A percentile compares a stretch with the other conserved stretches of the same genome.
Conservation (phyloP, 2,329 filamentous ascomycete genomes). For the Fusarium caatingaense region DNA sequence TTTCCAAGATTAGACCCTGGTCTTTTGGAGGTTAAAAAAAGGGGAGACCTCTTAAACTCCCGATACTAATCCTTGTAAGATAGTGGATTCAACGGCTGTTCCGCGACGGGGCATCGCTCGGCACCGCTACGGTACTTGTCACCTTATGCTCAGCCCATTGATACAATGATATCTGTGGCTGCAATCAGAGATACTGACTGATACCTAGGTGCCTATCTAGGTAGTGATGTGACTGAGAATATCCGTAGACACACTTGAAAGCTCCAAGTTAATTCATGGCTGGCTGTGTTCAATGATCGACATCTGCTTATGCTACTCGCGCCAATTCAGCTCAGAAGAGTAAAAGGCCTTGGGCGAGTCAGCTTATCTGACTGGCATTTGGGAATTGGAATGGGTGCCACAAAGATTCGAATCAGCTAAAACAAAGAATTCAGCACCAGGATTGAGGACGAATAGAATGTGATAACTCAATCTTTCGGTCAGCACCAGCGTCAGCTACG, state of each 20-base stretch:
- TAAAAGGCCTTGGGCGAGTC: conserved; percentile 37
- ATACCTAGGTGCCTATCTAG: not conserved
- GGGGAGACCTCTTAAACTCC: conserved; percentile 12
- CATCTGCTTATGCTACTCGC: conserved; percentile 1
- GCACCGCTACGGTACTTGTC: conserved; percentile 45
- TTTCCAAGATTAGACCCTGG: not conserved
- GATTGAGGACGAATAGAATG: not conserved
- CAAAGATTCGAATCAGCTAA: not conserved
- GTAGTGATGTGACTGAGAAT: not conserved
- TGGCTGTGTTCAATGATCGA: conserved; percentile 3
- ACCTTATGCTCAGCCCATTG: conserved; percentile 40
- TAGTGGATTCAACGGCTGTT: conserved; percentile 34
- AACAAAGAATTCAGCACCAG: not conserved
- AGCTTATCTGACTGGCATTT: conserved; percentile 41
- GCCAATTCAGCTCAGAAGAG: conserved; percentile 24
- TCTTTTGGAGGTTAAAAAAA: conserved; percentile 14
- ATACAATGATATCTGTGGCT: conserved; percentile 17
- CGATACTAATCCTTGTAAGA: conserved; percentile 18
- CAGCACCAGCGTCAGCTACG: conserved; percentile 14
- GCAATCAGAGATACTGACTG: not conserved
- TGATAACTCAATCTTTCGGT: conserved; percentile 26
- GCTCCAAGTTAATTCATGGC: not conserved
- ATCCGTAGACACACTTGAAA: no score
- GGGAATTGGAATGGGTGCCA: conserved; percentile 4
- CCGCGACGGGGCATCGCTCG: conserved; percentile 40